phyloP scores from a whole-genome alignment of 306 rosid genomes.

The Ormosia semicastrata region DNA sequence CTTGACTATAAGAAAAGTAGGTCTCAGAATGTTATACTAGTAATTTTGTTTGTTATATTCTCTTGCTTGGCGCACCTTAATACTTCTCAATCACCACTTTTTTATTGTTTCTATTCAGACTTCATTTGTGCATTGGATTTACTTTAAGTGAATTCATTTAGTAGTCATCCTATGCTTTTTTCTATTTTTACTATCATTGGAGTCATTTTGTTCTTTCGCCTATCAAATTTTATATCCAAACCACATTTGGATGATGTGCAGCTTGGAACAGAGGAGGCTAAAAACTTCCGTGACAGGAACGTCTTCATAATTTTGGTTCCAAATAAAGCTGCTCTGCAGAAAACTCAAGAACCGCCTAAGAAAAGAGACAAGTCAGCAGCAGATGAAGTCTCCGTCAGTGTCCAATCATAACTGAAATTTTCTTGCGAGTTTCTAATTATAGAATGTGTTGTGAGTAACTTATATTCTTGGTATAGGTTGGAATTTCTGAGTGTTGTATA shows the following conservation, averaged over 20 bases:
- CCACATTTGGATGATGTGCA: slow-evolving; percentile 43
- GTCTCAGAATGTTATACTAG: neutral
- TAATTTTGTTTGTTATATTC: neutral
- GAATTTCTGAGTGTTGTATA: slow-evolving; percentile 48
- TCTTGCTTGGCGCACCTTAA: neutral
- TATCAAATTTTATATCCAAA: slow-evolving; percentile 15
- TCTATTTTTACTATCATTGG: neutral
- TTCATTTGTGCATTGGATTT: slow-evolving; percentile 3
- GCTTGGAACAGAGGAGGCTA: slow-evolving; percentile 89
- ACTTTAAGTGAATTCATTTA: slow-evolving; percentile 7
- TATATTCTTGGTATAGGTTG: slow-evolving; percentile 36
- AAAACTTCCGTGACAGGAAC: slow-evolving; percentile 82
- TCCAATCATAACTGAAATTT: slow-evolving; percentile 38
- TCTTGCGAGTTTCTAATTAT: slow-evolving; percentile 27
- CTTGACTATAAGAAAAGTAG: neutral
- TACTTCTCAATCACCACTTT: neutral
- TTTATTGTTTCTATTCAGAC: neutral
- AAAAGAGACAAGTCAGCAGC: slow-evolving; percentile 51
- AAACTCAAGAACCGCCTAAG: slow-evolving; percentile 76
- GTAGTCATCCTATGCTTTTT: neutral
- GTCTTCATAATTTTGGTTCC: slow-evolving; percentile 72
- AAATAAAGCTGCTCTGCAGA: slow-evolving; percentile 70
- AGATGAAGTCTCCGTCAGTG: slow-evolving; percentile 75
- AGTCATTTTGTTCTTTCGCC: neutral
- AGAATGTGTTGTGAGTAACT: slow-evolving; percentile 38